phyloP scores from a whole-genome alignment of 1,139 yeast genomes.

The Candida pseudoviswanathii region DNA sequence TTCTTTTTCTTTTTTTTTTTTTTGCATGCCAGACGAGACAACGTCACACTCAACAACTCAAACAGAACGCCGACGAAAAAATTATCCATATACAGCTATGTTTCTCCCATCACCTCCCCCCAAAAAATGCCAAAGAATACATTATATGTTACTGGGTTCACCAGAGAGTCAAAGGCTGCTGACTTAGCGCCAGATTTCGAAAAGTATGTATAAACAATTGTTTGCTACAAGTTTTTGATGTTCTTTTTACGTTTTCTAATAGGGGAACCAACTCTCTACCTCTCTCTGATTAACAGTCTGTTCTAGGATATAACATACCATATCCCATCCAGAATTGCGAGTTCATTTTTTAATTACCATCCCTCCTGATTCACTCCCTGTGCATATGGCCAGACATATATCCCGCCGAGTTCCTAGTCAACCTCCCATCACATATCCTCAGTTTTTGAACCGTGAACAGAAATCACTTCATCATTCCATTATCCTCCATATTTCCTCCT shows the following conservation, averaged over 20 bases:
- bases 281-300: slow-evolving; percentile 2
- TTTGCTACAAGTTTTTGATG: slow-evolving; percentile 2
- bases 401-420: slow-evolving; percentile 1
- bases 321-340: not conserved
- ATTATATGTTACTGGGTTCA: slow-evolving; percentile 64
- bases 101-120: not conserved
- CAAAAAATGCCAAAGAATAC: slow-evolving; percentile 55
- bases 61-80: not conserved
- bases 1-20: not conserved
- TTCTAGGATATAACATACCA: not conserved
- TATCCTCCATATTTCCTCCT: slow-evolving; percentile 9
- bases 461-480: slow-evolving; percentile 5
- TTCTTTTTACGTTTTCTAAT: slow-evolving; percentile 4
- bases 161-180: slow-evolving; percentile 60
- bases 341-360: not conserved
- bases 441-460: no score
- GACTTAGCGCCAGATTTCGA: slow-evolving; percentile 72
- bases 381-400: not conserved
- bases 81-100: not conserved
- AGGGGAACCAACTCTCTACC: slow-evolving; percentile 1
- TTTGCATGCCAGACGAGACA: not conserved
- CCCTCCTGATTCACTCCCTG: not conserved
- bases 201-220: slow-evolving; percentile 47
- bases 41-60: not conserved
- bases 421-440: no score